Evolutionary conservation across 768 basidiomycete species (phyloP), one percentile per base, ranked within the genome.

Genomic region (Pisolithus albus): DNA sequence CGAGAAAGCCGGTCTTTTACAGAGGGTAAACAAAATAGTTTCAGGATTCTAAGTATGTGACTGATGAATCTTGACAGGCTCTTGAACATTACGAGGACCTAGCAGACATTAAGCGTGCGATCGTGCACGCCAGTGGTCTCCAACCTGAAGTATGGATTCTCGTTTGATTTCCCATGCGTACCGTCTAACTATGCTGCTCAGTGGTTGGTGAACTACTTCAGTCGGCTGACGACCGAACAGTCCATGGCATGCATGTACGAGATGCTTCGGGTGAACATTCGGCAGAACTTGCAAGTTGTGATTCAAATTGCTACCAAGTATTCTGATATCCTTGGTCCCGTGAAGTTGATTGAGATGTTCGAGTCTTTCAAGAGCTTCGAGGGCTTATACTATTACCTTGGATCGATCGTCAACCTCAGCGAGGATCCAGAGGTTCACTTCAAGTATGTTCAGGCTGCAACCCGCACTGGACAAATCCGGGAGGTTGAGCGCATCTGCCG

Each of bases 371-470:
- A 97, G 79, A 95, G 83, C 53, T 97, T 92, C 58, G 96, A 99
- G 67, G 96, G 90, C 67, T 82, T 99, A 23, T 99, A 98, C 75
- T 98, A 98, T 72, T 98, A 97, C 68, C 86, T 99, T 42, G 96
- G 96, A 24, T 95, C 95, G 9, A 80, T 99, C 58, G 96, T 99
- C 66, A 99, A 98, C 71, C 79, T 99, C 57, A 92, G 88, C 66
- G 82, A 92, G 66, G 96, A 99, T 69, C 80, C 90, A 5, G 96
- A 99, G 67, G 95, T 99, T 3, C 89, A 97, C 75, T 99, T 96
- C 84, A 98, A 99, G 76, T 98, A 98, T 72, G 97, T 99, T 64
- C 95, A 98, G 64, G 96, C 96, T 24, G 96, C 96, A 6, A 95
- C 93, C 2, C 84, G 95, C 24, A 99, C 96, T 26, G 94, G 95